phyloP scores from a whole-genome alignment of 805 yeast genomes.

The Tetrapisispora namnaoensis region DNA sequence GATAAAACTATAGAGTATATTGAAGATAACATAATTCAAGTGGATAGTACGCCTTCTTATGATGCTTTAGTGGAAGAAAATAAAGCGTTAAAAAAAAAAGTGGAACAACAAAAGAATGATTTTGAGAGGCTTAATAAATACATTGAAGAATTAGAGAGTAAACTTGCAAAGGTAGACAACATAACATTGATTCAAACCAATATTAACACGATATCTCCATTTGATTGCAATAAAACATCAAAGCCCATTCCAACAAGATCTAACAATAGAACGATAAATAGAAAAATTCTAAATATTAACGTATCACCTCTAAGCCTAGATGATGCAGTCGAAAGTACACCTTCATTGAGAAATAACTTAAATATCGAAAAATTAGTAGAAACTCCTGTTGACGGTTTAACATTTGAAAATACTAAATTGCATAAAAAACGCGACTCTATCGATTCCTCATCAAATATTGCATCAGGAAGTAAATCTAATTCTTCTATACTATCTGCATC shows the following conservation, averaged over 20 bases:
- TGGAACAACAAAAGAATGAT: slow-evolving; percentile 21
- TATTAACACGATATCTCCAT: not conserved
- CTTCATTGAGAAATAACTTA: not conserved
- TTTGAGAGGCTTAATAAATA: slow-evolving; percentile 10
- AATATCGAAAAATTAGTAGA: not conserved
- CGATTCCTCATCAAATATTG: not conserved
- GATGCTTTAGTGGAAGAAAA: slow-evolving; percentile 27
- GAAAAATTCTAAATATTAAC: not conserved
- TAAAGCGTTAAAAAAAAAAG: slow-evolving; percentile 18
- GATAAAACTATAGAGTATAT: slow-evolving; percentile 22
- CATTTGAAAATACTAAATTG: not conserved
- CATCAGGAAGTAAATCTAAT: no score
- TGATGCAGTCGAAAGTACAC: not conserved
- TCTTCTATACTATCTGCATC: not conserved
- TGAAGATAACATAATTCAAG: slow-evolving; percentile 13
- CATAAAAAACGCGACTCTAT: not conserved
- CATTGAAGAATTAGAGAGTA: not conserved
- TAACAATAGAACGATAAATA: slow-evolving; percentile 23
- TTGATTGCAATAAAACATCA: not conserved
- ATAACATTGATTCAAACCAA: not conserved
- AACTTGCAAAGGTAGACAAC: not conserved
- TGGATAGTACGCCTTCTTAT: slow-evolving; percentile 15
- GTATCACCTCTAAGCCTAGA: not conserved
- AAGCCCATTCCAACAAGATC: slow-evolving; percentile 32
- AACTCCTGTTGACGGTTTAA: not conserved